phyloP scores from a whole-genome alignment of 2,329 filamentous ascomycete species.

The Hypoxylon sp. region DNA sequence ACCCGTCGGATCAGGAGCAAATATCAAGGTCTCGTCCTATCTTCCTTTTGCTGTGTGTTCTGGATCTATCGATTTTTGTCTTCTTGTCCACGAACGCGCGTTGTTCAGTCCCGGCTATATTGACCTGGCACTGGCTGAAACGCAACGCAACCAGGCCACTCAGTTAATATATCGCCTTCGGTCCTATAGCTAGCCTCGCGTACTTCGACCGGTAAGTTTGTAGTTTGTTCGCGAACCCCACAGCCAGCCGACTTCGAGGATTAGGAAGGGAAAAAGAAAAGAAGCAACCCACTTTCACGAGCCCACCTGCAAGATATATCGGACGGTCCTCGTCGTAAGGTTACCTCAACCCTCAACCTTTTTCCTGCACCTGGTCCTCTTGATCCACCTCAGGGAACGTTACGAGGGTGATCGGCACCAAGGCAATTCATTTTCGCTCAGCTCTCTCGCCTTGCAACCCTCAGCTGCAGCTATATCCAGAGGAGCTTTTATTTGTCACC shows the following conservation, averaged over 20 bases:
- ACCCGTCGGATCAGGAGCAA: conserved; percentile 23
- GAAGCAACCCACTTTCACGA: conserved; percentile 20
- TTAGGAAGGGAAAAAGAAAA: conserved; percentile 25
- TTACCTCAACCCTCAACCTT: conserved; percentile 28
- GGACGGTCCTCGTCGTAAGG: conserved; percentile 39
- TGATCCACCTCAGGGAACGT: conserved; percentile 30
- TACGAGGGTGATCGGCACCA: conserved; percentile 43
- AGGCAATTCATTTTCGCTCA: conserved; percentile 40
- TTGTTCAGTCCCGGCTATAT: conserved; percentile 48
- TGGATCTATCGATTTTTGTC: conserved; percentile 39
- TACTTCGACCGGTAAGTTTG: conserved; percentile 38
- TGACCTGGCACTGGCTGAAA: conserved; percentile 40
- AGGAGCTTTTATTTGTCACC: conserved; percentile 24
- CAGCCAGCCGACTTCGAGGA: conserved; percentile 38
- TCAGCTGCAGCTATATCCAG: conserved; percentile 30
- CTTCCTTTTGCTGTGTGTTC: conserved; percentile 30
- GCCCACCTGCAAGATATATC: conserved; percentile 44
- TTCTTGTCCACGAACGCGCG: conserved; percentile 45
- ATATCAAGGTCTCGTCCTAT: conserved; percentile 11
- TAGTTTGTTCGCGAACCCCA: conserved; percentile 35
- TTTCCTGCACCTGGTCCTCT: conserved; percentile 20
- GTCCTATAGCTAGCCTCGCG: conserved; percentile 42
- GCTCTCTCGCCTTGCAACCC: conserved; percentile 43
- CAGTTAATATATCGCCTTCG: conserved; percentile 48
- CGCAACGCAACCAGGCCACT: conserved; percentile 42